These are phyloP conservation scores for Trypanosoma scelopori DNA, from an alignment of 208 protist species.

Conservation along the genomic window DNA sequence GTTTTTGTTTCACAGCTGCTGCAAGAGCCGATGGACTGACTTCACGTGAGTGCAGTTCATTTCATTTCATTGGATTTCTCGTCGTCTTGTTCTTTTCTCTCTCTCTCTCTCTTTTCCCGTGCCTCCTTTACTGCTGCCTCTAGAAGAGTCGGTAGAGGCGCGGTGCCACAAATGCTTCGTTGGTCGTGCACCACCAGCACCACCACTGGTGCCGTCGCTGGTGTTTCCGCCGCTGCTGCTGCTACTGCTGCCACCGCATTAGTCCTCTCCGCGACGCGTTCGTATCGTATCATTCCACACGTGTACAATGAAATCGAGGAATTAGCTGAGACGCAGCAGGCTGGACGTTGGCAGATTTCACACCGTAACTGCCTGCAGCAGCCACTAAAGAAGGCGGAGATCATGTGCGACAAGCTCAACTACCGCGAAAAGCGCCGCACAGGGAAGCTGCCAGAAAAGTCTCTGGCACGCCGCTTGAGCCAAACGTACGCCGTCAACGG, in stretches of 20 bases:
- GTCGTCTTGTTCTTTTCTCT: slow-evolving; percentile 25
- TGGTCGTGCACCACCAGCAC: neutral
- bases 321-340: slow-evolving; percentile 79
- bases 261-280: slow-evolving; percentile 19
- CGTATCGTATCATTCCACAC: slow-evolving; percentile 85
- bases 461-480: slow-evolving; percentile 75
- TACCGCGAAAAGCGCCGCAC: slow-evolving; percentile 75
- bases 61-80: neutral
- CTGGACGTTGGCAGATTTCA: slow-evolving; percentile 78
- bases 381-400: slow-evolving; percentile 82
- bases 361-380: slow-evolving; percentile 85
- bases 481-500: slow-evolving; percentile 86
- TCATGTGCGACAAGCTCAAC: slow-evolving; percentile 89
- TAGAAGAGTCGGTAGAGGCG: neutral
- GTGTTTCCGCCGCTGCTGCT: neutral
- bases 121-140: slow-evolving; percentile 10
- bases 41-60: too few relatives aligned
- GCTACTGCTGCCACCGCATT: slow-evolving; percentile 2
- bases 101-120: slow-evolving; percentile 22
- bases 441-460: slow-evolving; percentile 83
- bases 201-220: neutral
- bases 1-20: too few relatives aligned
- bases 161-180: slow-evolving; percentile 32
- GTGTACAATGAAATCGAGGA: slow-evolving; percentile 87
- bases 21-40: too few relatives aligned